A percentile compares a stretch with the other conserved stretches of the same genome.
Conservation (phyloP, 208 protist genomes). For the Leishmania arabica region DNA sequence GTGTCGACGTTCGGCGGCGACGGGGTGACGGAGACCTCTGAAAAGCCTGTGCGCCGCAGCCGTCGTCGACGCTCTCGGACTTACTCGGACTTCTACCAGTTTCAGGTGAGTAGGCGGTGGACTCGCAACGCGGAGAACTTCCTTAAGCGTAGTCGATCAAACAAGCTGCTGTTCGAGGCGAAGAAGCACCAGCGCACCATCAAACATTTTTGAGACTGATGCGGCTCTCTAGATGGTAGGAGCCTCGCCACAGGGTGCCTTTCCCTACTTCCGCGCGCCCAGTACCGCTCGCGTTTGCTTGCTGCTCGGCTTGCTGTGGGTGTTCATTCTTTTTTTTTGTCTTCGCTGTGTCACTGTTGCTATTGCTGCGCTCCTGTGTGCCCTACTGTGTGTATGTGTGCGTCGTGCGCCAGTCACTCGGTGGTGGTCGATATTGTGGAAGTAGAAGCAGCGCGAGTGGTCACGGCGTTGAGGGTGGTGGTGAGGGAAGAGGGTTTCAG, state of each 20-base stretch:
- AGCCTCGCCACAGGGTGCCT: too few relatives aligned
- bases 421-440: background rate
- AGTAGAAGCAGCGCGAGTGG: background rate
- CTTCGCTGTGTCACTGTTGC: background rate
- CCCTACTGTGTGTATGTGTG: background rate
- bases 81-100: constrained; percentile 88
- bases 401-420: background rate
- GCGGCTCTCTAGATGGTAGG: background rate
- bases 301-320: background rate
- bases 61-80: constrained; percentile 43
- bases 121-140: constrained; percentile 89
- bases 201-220: constrained; percentile 61
- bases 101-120: constrained; percentile 88
- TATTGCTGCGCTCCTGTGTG: background rate
- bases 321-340: constrained; percentile 7
- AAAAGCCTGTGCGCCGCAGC: constrained; percentile 68
- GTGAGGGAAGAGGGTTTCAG: background rate
- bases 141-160: constrained; percentile 64
- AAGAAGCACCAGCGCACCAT: constrained; percentile 87
- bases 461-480: background rate
- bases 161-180: constrained; percentile 83
- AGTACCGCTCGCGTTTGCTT: background rate
- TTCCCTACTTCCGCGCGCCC: background rate
- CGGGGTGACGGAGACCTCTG: constrained; percentile 43
- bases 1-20: constrained; percentile 76